phyloP scores from a whole-genome alignment of 768 basidiomycete species.

The Crepidotus variabilis region DNA sequence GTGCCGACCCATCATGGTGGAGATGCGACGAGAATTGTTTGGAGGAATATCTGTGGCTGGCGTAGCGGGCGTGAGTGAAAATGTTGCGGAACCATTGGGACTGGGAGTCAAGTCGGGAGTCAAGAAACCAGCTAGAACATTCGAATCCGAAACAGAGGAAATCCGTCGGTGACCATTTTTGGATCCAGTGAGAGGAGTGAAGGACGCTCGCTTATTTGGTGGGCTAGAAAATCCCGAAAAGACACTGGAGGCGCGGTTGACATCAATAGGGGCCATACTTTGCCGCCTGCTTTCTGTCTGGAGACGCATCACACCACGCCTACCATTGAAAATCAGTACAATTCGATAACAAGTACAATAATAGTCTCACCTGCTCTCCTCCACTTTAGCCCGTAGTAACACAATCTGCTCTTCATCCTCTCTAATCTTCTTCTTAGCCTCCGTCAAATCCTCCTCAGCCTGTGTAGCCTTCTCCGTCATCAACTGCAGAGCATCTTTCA shows the following conservation, averaged over 20 bases:
- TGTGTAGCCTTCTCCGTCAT: constrained; percentile 63
- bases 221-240: constrained; percentile 36
- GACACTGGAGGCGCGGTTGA: constrained; percentile 43
- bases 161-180: constrained; percentile 63
- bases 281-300: constrained; percentile 73
- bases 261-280: constrained; percentile 53
- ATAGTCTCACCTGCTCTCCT: constrained; percentile 84
- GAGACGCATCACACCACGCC: constrained; percentile 83
- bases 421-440: constrained; percentile 45
- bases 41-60: background rate
- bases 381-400: constrained; percentile 77
- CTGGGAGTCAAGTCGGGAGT: constrained; percentile 30
- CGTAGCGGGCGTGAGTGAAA: background rate
- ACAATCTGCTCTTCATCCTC: constrained; percentile 79
- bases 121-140: constrained; percentile 24
- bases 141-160: constrained; percentile 71
- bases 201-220: constrained; percentile 67
- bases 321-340: constrained; percentile 27
- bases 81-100: constrained; percentile 23
- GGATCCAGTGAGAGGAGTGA: constrained; percentile 64
- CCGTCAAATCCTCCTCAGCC: constrained; percentile 54
- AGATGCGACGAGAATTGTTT: background rate
- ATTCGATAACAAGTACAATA: no score
- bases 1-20: background rate
- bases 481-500: constrained; percentile 59